Evolutionary conservation across 2,329 filamentous ascomycete genomes (phyloP).

Genomic region (Fusarium goolgardi): DNA sequence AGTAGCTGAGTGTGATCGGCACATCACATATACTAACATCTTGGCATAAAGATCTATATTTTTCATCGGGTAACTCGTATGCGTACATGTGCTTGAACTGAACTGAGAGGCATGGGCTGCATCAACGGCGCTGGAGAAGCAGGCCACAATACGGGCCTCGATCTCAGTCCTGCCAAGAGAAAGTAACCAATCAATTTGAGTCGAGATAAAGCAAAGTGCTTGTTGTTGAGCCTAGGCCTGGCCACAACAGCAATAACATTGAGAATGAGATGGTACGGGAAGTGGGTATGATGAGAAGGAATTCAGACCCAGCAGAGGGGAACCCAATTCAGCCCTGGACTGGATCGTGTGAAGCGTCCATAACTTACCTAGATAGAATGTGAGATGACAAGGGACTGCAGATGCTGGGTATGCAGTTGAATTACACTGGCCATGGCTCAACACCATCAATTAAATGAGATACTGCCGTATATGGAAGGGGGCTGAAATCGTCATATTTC

Average conservation of each 20-base stretch:
- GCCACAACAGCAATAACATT: background rate
- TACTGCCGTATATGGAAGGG: background rate
- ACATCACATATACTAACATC: constrained; percentile 3
- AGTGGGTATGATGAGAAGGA: constrained; percentile 33
- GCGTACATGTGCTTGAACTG: background rate
- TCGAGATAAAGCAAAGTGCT: background rate
- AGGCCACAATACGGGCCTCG: constrained; percentile 3
- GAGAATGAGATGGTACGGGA: constrained; percentile 28
- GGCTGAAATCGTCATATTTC: constrained; percentile 10
- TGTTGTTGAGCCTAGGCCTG: background rate
- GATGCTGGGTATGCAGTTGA: constrained; percentile 25
- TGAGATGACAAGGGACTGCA: constrained; percentile 24
- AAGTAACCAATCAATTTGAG: background rate
- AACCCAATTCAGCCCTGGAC: constrained; percentile 7
- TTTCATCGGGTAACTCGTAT: constrained; percentile 4
- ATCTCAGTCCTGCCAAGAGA: background rate
- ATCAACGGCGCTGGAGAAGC: constrained; percentile 11
- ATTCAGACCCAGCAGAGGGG: constrained; percentile 3
- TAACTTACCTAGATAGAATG: background rate
- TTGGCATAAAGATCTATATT: constrained; percentile 10
- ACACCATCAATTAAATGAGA: constrained; percentile 16
- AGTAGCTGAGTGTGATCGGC: constrained; percentile 1
- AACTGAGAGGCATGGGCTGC: background rate
- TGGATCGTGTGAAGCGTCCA: constrained; percentile 9
- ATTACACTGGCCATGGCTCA: constrained; percentile 4